A percentile compares a stretch with the other conserved stretches of the same genome.
Conservation (phyloP, 2,329 filamentous ascomycete genomes). For the Camillea tinctor region DNA sequence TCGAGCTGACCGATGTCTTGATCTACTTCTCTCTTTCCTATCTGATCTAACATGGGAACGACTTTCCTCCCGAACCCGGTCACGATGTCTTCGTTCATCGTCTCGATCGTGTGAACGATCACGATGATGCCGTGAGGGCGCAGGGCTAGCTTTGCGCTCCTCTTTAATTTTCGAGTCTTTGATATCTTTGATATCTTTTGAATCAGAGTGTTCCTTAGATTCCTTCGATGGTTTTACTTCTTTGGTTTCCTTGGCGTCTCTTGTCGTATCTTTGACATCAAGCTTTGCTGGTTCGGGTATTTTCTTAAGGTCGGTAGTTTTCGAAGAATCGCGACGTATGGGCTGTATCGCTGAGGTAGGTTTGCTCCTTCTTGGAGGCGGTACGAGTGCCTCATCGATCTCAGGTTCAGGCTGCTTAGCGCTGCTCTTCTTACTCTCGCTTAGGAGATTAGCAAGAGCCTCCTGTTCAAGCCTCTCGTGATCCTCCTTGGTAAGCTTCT, state of each 20-base stretch:
- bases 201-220: constrained; percentile 19
- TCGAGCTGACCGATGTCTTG: constrained; percentile 24
- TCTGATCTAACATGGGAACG: constrained; percentile 29
- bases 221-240: constrained; percentile 28
- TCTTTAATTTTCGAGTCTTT: constrained; percentile 21
- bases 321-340: constrained; percentile 47
- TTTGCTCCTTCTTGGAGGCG: constrained; percentile 50
- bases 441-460: constrained; percentile 56
- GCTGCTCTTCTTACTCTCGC: constrained; percentile 54
- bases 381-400: constrained; percentile 54
- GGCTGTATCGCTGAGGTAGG: constrained; percentile 61
- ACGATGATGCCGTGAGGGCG: constrained; percentile 25
- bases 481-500: constrained; percentile 58
- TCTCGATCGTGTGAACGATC: constrained; percentile 24
- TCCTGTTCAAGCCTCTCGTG: constrained; percentile 57
- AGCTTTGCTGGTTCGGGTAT: constrained; percentile 28
- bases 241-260: constrained; percentile 23
- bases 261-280: constrained; percentile 33
- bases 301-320: constrained; percentile 43
- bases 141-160: constrained; percentile 26
- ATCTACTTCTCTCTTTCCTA: constrained; percentile 28
- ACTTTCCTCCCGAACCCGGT: constrained; percentile 29
- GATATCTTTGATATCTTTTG: constrained; percentile 18
- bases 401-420: constrained; percentile 54
- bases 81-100: constrained; percentile 31